These are phyloP conservation scores for Colletotrichum lini DNA, from an alignment of 2,329 filamentous ascomycete genomes.

Conservation along the genomic window DNA sequence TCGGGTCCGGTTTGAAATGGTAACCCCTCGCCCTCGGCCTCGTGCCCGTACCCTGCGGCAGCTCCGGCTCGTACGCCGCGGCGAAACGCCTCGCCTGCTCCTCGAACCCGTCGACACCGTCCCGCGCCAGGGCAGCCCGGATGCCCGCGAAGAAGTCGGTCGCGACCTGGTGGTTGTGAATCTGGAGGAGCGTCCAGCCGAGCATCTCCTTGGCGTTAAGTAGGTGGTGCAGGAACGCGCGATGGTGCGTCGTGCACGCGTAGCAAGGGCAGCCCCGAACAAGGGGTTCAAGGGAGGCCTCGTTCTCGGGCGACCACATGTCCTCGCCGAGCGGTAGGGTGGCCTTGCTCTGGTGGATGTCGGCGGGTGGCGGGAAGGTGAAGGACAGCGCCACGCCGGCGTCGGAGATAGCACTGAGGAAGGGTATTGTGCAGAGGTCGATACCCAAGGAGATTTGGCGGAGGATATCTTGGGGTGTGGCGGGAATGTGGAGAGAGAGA, in stretches of 20 bases:
- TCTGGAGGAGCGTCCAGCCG: constrained; percentile 91
- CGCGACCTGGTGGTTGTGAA: constrained; percentile 88
- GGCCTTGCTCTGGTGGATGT: constrained; percentile 11
- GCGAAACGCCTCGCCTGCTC: constrained; percentile 60
- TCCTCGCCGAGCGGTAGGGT: constrained; percentile 77
- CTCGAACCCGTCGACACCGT: constrained; percentile 73
- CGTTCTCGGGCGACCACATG: constrained; percentile 79
- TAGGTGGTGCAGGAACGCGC: constrained; percentile 90
- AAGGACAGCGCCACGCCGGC: constrained; percentile 89
- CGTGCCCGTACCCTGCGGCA: constrained; percentile 82
- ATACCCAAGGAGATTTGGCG: constrained; percentile 82
- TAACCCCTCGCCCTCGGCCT: constrained; percentile 87
- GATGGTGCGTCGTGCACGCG: constrained; percentile 85
- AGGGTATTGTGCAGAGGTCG: constrained; percentile 84
- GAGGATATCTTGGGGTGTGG: constrained; percentile 82
- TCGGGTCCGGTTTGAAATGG: constrained; percentile 80
- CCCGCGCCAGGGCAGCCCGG: constrained; percentile 73
- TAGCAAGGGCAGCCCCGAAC: constrained; percentile 80
- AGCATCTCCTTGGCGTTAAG: constrained; percentile 96
- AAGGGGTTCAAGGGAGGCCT: constrained; percentile 75
- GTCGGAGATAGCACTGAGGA: constrained; percentile 82
- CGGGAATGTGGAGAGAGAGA: constrained; percentile 79
- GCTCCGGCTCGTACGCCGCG: constrained; percentile 74
- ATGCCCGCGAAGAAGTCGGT: constrained; percentile 81
- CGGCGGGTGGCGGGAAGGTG: constrained; percentile 70